Conservation (phyloP, 208 protist species). For the Endotrypanum monterogeii region DNA sequence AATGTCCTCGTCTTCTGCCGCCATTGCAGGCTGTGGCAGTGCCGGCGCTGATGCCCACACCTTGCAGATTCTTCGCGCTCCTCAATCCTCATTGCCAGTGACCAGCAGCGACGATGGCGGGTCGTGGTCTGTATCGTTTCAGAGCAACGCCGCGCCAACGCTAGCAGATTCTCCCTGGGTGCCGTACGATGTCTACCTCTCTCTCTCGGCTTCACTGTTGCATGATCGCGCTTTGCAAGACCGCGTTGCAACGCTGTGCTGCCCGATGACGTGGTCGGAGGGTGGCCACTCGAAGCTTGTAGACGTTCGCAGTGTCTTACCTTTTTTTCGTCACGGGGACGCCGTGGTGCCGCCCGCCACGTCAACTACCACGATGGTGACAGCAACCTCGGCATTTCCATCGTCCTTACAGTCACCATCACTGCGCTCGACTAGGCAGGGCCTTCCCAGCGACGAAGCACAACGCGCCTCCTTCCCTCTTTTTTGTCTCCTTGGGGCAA, state of each 20-base stretch:
- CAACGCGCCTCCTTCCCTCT: slow-evolving; percentile 23
- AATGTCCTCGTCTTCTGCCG: background rate
- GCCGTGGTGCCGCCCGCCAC: background rate
- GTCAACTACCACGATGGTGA: no score
- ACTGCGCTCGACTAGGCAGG: background rate
- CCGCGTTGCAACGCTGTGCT: slow-evolving; percentile 25
- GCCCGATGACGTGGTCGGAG: background rate
- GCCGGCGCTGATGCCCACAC: background rate
- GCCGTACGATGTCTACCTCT: slow-evolving; percentile 17
- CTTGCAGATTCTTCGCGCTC: background rate
- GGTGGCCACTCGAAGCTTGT: background rate
- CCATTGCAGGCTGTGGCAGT: background rate
- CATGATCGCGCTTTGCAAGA: slow-evolving; percentile 28
- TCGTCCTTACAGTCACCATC: background rate
- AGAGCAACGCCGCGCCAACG: background rate
- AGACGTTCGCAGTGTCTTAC: slow-evolving; percentile 25
- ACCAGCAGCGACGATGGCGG: background rate
- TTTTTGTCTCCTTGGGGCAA: slow-evolving; percentile 22
- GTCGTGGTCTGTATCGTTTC: background rate
- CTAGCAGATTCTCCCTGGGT: slow-evolving; percentile 14
- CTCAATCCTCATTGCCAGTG: background rate
- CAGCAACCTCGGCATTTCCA: background rate
- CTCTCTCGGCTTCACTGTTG: slow-evolving; percentile 7
- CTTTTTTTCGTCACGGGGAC: slow-evolving; percentile 36
- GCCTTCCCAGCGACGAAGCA: background rate